Evolutionary conservation across 495 filamentous ascomycete species (phyloP).

Genomic region (Terfezia claveryi): DNA sequence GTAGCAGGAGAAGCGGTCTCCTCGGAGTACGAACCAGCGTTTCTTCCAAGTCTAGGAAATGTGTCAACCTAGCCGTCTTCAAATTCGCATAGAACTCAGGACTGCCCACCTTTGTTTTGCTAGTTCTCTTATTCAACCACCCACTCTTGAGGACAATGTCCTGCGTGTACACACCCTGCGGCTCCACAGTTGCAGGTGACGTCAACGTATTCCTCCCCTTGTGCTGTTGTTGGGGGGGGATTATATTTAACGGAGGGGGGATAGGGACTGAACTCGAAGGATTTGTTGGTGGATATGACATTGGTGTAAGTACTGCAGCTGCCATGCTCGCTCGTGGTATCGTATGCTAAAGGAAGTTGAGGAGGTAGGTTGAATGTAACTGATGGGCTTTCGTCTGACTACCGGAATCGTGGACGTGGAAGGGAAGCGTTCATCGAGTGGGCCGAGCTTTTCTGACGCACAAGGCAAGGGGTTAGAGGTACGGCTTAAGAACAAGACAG

Average conservation of each 20-base stretch:
- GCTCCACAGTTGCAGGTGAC: slow-evolving; percentile 40
- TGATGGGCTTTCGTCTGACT: slow-evolving; percentile 14
- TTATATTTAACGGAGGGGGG: background rate
- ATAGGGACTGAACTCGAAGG: background rate
- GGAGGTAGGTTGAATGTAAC: slow-evolving; percentile 1
- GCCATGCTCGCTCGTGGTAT: background rate
- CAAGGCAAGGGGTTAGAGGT: no score
- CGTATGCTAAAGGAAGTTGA: background rate
- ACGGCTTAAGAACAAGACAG: no score
- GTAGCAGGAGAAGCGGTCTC: slow-evolving; percentile 88
- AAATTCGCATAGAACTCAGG: background rate
- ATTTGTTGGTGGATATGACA: background rate
- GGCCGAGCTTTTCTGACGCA: no score
- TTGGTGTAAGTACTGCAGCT: background rate
- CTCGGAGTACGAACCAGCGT: slow-evolving; percentile 73
- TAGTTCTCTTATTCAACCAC: slow-evolving; percentile 62
- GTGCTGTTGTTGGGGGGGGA: background rate
- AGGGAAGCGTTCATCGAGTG: background rate
- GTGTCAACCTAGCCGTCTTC: background rate
- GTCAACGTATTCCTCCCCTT: slow-evolving; percentile 2
- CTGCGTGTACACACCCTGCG: slow-evolving; percentile 87
- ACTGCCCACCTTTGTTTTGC: slow-evolving; percentile 65
- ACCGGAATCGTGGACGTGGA: slow-evolving; percentile 6
- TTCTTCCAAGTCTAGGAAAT: slow-evolving; percentile 54
- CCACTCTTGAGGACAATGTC: slow-evolving; percentile 81